Percentiles rank a stretch among this genome's conserved stretches.
Conservation (phyloP, 2,329 filamentous ascomycete species). For the Diplodia mutila region DNA sequence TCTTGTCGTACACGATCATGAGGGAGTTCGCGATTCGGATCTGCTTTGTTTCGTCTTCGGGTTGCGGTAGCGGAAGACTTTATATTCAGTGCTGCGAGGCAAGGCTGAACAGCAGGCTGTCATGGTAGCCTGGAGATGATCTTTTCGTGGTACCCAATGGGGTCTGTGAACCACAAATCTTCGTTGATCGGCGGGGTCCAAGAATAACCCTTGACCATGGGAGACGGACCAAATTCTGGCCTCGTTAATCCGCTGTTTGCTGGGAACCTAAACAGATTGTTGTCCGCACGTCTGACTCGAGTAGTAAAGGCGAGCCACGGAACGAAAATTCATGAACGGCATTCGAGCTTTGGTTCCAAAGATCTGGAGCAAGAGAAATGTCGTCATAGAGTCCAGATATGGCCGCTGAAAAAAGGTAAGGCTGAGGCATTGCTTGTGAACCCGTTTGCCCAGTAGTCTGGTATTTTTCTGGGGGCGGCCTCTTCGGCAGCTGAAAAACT, state of each 20-base stretch:
- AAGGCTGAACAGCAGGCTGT: not conserved
- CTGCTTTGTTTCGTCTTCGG: not conserved
- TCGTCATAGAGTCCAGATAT: not conserved
- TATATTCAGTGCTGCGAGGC: not conserved
- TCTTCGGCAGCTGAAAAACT: not conserved
- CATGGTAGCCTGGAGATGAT: not conserved
- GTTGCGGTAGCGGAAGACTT: not conserved
- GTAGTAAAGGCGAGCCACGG: not conserved
- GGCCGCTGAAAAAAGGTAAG: not conserved
- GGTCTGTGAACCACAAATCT: not conserved
- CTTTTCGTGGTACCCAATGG: not conserved
- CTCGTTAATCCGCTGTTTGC: not conserved
- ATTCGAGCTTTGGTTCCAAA: not conserved
- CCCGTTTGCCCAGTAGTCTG: not conserved
- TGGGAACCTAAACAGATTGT: not conserved
- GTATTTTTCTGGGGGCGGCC: not conserved
- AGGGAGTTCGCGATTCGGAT: not conserved
- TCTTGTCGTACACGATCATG: not conserved
- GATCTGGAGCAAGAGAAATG: not conserved
- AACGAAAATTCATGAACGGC: not conserved
- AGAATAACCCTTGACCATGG: not conserved
- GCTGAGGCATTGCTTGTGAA: not conserved
- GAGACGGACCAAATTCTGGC: not conserved
- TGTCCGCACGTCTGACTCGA: not conserved
- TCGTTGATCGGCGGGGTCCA: not conserved